Percentiles rank a stretch among this genome's conserved stretches.
phyloP scores from a whole-genome alignment of 305 asterid species.

The Fraxinus platypoda region DNA sequence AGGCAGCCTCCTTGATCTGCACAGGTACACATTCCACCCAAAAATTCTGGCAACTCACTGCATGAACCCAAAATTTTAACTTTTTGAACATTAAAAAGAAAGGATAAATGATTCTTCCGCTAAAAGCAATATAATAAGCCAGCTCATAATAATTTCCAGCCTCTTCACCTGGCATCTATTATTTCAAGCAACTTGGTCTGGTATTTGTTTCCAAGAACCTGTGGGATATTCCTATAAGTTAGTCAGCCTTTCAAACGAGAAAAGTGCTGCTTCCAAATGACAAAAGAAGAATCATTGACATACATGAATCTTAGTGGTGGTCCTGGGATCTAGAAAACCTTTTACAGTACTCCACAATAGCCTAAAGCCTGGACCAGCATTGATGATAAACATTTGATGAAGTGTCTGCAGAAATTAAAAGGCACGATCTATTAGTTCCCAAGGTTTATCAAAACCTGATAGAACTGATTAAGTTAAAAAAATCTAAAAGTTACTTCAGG shows the following conservation, averaged over 20 bases:
- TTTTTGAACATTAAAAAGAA: not conserved
- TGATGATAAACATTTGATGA: slow-evolving; percentile 95
- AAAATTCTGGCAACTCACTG: slow-evolving; percentile 91
- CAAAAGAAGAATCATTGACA: slow-evolving; percentile 20
- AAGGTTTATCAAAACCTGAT: slow-evolving; percentile 20
- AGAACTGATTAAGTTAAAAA: not conserved
- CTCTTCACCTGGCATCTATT: slow-evolving; percentile 72
- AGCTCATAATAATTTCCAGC: slow-evolving; percentile 9
- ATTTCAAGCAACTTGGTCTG: slow-evolving; percentile 84
- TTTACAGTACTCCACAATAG: slow-evolving; percentile 87
- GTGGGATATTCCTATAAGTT: slow-evolving; percentile 18
- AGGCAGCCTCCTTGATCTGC: slow-evolving; percentile 89
- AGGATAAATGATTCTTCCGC: not conserved
- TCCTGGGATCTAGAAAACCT: slow-evolving; percentile 88
- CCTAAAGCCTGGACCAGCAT: slow-evolving; percentile 93
- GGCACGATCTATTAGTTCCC: slow-evolving; percentile 6
- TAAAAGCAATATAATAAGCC: slow-evolving; percentile 4
- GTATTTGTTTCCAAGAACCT: slow-evolving; percentile 93
- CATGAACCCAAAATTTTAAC: slow-evolving; percentile 20
- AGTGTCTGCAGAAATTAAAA: slow-evolving; percentile 69
- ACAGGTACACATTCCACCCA: slow-evolving; percentile 88
- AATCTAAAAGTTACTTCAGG: slow-evolving; percentile 64
- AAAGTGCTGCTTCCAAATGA: slow-evolving; percentile 12
- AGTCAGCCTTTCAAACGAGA: slow-evolving; percentile 3
- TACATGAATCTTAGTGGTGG: slow-evolving; percentile 97